A percentile compares a stretch with the other conserved stretches of the same genome.
Evolutionary conservation across 495 filamentous ascomycete species (phyloP).

Genomic region (Aspergillus olivimuriae): DNA sequence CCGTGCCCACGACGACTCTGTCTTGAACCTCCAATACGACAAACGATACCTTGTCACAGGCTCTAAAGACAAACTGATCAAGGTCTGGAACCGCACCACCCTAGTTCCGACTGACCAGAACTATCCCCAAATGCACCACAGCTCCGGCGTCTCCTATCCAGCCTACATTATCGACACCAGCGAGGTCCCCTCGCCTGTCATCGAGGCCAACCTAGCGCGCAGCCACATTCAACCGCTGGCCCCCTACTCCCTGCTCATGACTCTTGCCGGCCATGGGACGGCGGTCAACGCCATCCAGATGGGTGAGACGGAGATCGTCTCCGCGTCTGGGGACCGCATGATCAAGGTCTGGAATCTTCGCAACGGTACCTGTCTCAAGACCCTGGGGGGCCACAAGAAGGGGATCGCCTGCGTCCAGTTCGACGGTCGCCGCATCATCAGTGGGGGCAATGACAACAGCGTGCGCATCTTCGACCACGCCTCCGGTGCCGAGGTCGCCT

Average conservation of each 20-base stretch:
- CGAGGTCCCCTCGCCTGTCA: constrained; percentile 38
- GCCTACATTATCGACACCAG: constrained; percentile 49
- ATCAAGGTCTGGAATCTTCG: constrained; percentile 93
- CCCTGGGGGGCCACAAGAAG: constrained; percentile 81
- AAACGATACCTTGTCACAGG: constrained; percentile 88
- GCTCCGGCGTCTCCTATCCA: constrained; percentile 40
- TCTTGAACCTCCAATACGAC: constrained; percentile 94
- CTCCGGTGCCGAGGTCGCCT: constrained; percentile 81
- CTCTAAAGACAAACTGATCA: constrained; percentile 94
- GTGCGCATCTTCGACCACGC: constrained; percentile 88
- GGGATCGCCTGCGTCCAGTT: constrained; percentile 97
- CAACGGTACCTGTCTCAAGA: constrained; percentile 65
- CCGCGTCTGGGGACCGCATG: constrained; percentile 84
- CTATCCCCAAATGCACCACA: constrained; percentile 46
- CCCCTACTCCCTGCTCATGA: constrained; percentile 72
- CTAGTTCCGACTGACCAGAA: constrained; percentile 62
- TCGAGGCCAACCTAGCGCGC: constrained; percentile 37
- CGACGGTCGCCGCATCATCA: constrained; percentile 93
- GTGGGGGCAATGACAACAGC: constrained; percentile 89
- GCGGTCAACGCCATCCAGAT: constrained; percentile 97
- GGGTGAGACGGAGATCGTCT: constrained; percentile 78
- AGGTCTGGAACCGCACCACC: constrained; percentile 80
- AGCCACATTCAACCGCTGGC: constrained; percentile 31
- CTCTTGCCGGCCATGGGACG: constrained; percentile 73
- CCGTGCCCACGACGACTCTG: constrained; percentile 78